Evolutionary conservation across 1,139 yeast species (phyloP).

Genomic region (Spathaspora sp.): DNA sequence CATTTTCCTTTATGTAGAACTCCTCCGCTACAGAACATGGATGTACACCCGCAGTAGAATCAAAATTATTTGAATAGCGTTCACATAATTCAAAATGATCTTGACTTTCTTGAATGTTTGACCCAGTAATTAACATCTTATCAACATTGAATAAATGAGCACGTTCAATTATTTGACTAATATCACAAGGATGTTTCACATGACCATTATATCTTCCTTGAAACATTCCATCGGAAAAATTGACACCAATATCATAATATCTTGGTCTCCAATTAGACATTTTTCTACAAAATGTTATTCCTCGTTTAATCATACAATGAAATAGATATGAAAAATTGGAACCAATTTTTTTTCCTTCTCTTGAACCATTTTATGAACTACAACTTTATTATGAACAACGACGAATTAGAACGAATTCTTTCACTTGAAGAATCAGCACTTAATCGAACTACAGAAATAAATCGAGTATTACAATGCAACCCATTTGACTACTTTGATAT

Average conservation of each 20-base stretch:
- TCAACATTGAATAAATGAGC: conserved; percentile 67
- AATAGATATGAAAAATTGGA: not conserved
- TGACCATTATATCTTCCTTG: conserved; percentile 75
- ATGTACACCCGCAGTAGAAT: conserved; percentile 88
- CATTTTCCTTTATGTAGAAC: conserved; percentile 23
- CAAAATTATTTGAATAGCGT: conserved; percentile 35
- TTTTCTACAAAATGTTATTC: not conserved
- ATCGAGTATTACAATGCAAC: conserved; percentile 49
- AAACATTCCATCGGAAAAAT: conserved; percentile 87
- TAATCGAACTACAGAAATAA: conserved; percentile 54
- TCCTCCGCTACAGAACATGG: conserved; percentile 82
- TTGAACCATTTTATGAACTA: not conserved
- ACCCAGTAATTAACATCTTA: conserved; percentile 79
- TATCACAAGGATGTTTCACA: conserved; percentile 63
- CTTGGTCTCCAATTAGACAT: conserved; percentile 38
- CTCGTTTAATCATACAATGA: not conserved
- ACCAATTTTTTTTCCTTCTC: not conserved
- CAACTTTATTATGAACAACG: conserved; percentile 15
- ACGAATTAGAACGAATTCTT: conserved; percentile 34
- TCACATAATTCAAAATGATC: conserved; percentile 39
- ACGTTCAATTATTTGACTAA: conserved; percentile 60
- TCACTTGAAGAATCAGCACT: conserved; percentile 35
- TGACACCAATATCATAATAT: conserved; percentile 64
- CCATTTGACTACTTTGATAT: conserved; percentile 56
- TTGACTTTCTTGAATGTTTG: conserved; percentile 65